A percentile compares a stretch with the other conserved stretches of the same genome.
Conservation (phyloP, 495 filamentous ascomycete species). For the Trichodelitschia bisporula region DNA sequence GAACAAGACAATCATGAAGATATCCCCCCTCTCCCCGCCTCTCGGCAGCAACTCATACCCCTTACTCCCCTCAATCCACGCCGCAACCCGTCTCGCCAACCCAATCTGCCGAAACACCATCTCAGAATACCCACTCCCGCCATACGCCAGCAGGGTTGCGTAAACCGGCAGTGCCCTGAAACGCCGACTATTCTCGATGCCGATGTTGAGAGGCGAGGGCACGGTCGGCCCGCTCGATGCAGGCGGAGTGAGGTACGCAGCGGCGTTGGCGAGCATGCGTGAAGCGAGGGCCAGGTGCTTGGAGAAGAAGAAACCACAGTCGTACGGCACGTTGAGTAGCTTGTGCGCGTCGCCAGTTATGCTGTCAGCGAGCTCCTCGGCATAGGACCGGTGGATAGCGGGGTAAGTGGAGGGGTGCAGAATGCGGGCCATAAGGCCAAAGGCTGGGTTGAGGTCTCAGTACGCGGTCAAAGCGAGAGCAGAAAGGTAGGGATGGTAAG, state of each 20-base stretch:
- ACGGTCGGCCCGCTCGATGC: conserved; percentile 19
- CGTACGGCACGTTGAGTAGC: conserved; percentile 87
- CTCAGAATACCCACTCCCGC: conserved; percentile 36
- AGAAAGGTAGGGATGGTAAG: no score
- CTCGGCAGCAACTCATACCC: conserved; percentile 42
- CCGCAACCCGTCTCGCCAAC: conserved; percentile 42
- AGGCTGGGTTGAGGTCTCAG: no score
- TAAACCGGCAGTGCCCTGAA: conserved; percentile 82
- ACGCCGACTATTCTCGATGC: conserved; percentile 74
- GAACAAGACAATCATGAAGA: conserved; percentile 64
- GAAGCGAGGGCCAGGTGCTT: conserved; percentile 28
- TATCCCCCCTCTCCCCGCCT: conserved; percentile 16
- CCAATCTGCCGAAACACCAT: conserved; percentile 50
- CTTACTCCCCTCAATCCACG: conserved; percentile 28
- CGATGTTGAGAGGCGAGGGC: conserved; percentile 65
- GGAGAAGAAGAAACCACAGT: conserved; percentile 73
- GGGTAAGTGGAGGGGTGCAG: conserved; percentile 11
- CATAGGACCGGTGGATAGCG: conserved; percentile 26
- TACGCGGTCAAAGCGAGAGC: conserved; percentile 1
- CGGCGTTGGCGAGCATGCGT: conserved; percentile 57
- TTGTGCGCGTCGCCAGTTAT: conserved; percentile 78
- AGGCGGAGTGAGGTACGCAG: conserved; percentile 44
- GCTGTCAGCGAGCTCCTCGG: conserved; percentile 67
- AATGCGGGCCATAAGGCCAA: conserved; percentile 58
- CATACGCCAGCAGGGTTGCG: conserved; percentile 52